phyloP scores from a whole-genome alignment of 2,329 filamentous ascomycete species.

The Tolypocladium album region DNA sequence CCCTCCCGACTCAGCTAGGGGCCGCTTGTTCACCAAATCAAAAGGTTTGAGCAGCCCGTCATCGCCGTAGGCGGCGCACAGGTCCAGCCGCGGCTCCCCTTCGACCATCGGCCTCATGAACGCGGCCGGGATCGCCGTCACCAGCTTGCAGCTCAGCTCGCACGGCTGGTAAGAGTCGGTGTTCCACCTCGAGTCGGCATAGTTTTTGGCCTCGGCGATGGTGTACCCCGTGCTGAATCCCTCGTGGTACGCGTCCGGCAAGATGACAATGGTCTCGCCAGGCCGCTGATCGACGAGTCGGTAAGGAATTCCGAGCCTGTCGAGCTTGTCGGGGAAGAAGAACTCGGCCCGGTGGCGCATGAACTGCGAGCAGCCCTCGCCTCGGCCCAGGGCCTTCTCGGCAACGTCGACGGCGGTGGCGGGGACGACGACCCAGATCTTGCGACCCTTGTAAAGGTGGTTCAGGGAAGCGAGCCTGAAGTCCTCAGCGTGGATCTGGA shows the following conservation, averaged over 20 bases:
- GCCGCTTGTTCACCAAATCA: background rate
- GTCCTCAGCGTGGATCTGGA: conserved; percentile 29
- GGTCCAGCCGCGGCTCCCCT: conserved; percentile 21
- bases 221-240: conserved; percentile 31
- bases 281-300: conserved; percentile 26
- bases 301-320: conserved; percentile 25
- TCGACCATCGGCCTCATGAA: conserved; percentile 19
- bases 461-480: conserved; percentile 27
- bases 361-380: conserved; percentile 24
- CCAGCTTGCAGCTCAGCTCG: conserved; percentile 18
- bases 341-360: conserved; percentile 30
- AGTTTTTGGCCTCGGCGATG: conserved; percentile 28
- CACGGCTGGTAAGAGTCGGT: conserved; percentile 24
- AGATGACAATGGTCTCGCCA: conserved; percentile 27
- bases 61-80: conserved; percentile 18
- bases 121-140: conserved; percentile 24
- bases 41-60: conserved; percentile 1
- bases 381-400: conserved; percentile 21
- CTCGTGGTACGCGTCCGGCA: conserved; percentile 28
- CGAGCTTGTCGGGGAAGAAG: conserved; percentile 27
- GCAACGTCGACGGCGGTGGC: conserved; percentile 23
- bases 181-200: conserved; percentile 24
- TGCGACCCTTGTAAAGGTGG: conserved; percentile 27
- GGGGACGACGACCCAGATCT: conserved; percentile 28
- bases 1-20: background rate